Evolutionary conservation across 2,329 filamentous ascomycete species (phyloP).

Genomic region (Bipolaris zeicola): DNA sequence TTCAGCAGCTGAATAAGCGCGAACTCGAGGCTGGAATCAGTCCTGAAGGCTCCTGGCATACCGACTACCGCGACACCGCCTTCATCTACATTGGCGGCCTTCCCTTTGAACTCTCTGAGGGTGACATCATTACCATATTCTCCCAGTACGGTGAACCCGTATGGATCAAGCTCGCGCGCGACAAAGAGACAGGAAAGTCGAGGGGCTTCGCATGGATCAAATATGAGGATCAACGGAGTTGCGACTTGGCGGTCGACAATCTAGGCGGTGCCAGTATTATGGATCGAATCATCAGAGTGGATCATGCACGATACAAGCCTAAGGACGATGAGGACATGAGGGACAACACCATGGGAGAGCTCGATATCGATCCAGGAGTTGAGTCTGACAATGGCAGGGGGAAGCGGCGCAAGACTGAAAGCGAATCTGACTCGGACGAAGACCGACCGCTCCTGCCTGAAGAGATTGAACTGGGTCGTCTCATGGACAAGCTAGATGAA

Average conservation of each 20-base stretch:
- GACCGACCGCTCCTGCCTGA: constrained; percentile 74
- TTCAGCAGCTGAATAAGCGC: constrained; percentile 89
- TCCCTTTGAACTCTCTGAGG: constrained; percentile 90
- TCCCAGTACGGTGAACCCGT: constrained; percentile 96
- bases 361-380: constrained; percentile 39
- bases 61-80: constrained; percentile 96
- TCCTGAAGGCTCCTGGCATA: constrained; percentile 91
- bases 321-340: constrained; percentile 76
- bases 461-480: constrained; percentile 75
- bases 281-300: constrained; percentile 81
- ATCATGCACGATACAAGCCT: constrained; percentile 90
- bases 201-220: constrained; percentile 96
- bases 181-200: constrained; percentile 95
- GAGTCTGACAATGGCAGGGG: constrained; percentile 55
- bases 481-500: constrained; percentile 84
- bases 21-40: constrained; percentile 89
- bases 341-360: constrained; percentile 61
- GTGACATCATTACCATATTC: constrained; percentile 95
- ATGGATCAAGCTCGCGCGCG: constrained; percentile 87
- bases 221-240: constrained; percentile 96
- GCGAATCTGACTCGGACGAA: constrained; percentile 47
- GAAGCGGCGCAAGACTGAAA: constrained; percentile 55
- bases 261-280: constrained; percentile 83
- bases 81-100: constrained; percentile 96
- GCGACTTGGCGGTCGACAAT: constrained; percentile 95